These are phyloP conservation scores for Dacryopinax spathularia DNA, from an alignment of 768 basidiomycete genomes.

Conservation along the genomic window DNA sequence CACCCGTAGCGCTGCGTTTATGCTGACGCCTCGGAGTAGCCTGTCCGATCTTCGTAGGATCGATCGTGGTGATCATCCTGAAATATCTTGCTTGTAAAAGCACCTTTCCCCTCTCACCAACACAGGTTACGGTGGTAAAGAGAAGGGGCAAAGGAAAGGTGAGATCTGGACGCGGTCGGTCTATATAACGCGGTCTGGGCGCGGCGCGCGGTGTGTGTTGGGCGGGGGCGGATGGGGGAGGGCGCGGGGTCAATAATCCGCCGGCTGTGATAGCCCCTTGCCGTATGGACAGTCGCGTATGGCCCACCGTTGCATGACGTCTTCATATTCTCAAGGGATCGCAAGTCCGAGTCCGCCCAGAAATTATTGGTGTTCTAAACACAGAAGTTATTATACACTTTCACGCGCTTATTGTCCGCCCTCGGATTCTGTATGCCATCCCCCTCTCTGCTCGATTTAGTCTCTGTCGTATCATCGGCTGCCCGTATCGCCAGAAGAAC, in stretches of 20 bases:
- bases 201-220: background rate
- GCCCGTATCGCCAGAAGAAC: background rate
- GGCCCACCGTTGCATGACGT: too few species aligned
- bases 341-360: background rate
- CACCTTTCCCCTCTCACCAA: too few species aligned
- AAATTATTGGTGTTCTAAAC: background rate
- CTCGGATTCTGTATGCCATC: background rate
- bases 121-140: background rate
- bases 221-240: too few species aligned
- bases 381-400: too few species aligned
- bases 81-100: too few species aligned
- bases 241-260: background rate
- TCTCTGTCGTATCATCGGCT: background rate
- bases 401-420: too few species aligned
- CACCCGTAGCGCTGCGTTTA: conserved; percentile 40
- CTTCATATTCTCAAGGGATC: too few species aligned
- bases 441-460: background rate
- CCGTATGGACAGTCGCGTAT: too few species aligned
- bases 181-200: too few species aligned
- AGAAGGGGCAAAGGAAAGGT: background rate
- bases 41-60: conserved; percentile 50
- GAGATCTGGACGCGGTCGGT: background rate
- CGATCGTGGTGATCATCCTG: conserved; percentile 25
- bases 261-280: background rate
- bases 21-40: conserved; percentile 43